A percentile compares a stretch with the other conserved stretches of the same genome.
phyloP scores from a whole-genome alignment of 1,139 yeast genomes.

The Diutina rugosa region DNA sequence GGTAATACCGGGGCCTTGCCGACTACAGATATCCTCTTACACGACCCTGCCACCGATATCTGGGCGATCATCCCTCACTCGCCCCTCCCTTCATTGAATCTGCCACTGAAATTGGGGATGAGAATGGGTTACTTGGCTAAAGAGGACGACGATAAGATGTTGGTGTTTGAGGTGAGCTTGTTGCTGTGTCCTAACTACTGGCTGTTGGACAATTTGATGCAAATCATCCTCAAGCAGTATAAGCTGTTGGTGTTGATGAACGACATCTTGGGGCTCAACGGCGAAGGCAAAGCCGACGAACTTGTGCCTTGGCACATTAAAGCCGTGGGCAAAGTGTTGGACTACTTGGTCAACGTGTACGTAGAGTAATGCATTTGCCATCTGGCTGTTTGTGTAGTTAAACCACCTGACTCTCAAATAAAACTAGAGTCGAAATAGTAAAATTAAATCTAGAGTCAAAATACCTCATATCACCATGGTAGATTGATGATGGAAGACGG shows the following conservation, averaged over 20 bases:
- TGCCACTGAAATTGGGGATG: constrained; percentile 60
- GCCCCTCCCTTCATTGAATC: constrained; percentile 54
- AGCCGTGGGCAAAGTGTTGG: constrained; percentile 59
- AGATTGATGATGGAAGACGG: too few relatives aligned
- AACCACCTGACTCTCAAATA: too few relatives aligned
- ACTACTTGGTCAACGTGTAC: constrained; percentile 28
- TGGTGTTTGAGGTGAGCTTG: constrained; percentile 46
- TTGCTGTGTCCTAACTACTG: constrained; percentile 59
- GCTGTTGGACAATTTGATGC: constrained; percentile 43
- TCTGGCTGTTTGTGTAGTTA: too few relatives aligned
- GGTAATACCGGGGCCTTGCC: constrained; percentile 4
- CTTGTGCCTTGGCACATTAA: constrained; percentile 74
- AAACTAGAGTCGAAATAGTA: too few relatives aligned
- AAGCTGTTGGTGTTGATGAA: constrained; percentile 47
- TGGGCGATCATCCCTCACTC: constrained; percentile 46
- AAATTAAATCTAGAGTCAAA: too few relatives aligned
- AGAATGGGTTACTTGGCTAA: constrained; percentile 60
- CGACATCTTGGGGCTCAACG: constrained; percentile 22
- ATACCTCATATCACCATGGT: too few relatives aligned
- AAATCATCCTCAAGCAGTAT: constrained; percentile 50
- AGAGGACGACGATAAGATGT: constrained; percentile 10
- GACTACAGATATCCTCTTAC: constrained; percentile 20
- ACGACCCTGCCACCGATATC: constrained; percentile 36
- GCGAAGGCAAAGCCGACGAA: neutral
- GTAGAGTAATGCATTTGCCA: constrained; percentile 10